Base-by-base conservation (phyloP, 257 asterid genomes). In the Plantago elongata region DNA sequence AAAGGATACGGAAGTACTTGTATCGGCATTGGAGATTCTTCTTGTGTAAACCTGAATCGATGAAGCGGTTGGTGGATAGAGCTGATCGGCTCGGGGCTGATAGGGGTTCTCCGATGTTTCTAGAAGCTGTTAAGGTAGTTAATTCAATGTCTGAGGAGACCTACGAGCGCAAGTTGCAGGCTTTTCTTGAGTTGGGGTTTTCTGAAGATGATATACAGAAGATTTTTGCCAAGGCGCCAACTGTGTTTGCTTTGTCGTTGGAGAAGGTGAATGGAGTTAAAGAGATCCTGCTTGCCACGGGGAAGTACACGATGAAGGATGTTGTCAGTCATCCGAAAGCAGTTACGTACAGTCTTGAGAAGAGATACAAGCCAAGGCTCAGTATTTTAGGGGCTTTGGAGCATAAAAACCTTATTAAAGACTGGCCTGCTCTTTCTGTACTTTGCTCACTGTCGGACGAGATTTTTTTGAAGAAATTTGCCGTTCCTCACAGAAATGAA, bases 21-120 rank as follows among this genome's bases (percentile, higher is more conserved):
- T 17, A 58, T 58, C 15, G n/a, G 5, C 42, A 38, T 58, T 48
- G 49, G 18, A 58, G 63, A 48, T 11, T 48, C 42, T 13, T 58
- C 12, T 58, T 58, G 37, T 58, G 63, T 58, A 58, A 58, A n/a
- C 63, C 63, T 1, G 63, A 58, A 58, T 40, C 10, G 13, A 42
- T 58, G 63, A 58, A n/a, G 63, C 14, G 11, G 11, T 58, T 16
- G 16, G 48, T 14, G 13, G 27, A 22, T 6, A 58, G 17, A 48
- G 17, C 42, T 58, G 63, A 58, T 58, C 30, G 42, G 11, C 13
- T 27, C n/a, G 51, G 63, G 12, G 15, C 42, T 18, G 11, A n/a
- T 0, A 42, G 63, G 50, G 40, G 51, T 58, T 58, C 63, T 0
- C 16, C 15, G 40, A 58, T 42, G 63, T 58, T 10, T 58, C 30